These are phyloP conservation scores for Pyrenula massariospora DNA, from an alignment of 495 filamentous ascomycete genomes.

Conservation along the genomic window DNA sequence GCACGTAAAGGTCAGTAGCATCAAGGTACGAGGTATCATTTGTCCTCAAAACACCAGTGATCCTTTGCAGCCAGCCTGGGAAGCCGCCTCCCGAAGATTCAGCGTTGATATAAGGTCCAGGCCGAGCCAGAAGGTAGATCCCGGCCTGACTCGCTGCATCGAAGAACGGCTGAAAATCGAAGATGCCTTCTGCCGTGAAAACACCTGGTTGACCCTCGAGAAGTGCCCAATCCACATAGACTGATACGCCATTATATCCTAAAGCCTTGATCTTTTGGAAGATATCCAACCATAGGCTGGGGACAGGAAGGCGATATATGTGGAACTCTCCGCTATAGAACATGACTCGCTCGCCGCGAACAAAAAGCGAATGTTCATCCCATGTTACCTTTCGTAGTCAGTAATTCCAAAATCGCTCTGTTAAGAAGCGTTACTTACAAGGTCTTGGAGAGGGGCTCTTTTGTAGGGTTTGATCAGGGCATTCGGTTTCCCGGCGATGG, in stretches of 20 bases:
- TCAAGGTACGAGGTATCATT: slow-evolving; percentile 46
- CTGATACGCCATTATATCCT: slow-evolving; percentile 65
- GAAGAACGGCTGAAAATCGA: slow-evolving; percentile 60
- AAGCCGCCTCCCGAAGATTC: slow-evolving; percentile 52
- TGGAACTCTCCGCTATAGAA: slow-evolving; percentile 67
- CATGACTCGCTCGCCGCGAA: slow-evolving; percentile 59
- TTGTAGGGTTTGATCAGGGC: slow-evolving; percentile 19
- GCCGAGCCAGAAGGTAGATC: slow-evolving; percentile 63
- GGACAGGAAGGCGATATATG: slow-evolving; percentile 60
- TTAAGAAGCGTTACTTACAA: slow-evolving; percentile 10
- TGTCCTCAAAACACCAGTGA: slow-evolving; percentile 50
- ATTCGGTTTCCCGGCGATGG: slow-evolving; percentile 11
- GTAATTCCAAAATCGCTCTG: background rate
- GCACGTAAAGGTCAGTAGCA: slow-evolving; percentile 47
- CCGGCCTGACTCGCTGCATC: slow-evolving; percentile 55
- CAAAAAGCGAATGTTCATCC: slow-evolving; percentile 63
- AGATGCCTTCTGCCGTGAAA: slow-evolving; percentile 58
- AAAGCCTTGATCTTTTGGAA: slow-evolving; percentile 72
- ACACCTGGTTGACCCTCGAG: slow-evolving; percentile 60
- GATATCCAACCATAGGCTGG: slow-evolving; percentile 59
- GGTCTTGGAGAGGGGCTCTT: slow-evolving; percentile 20
- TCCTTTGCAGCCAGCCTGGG: slow-evolving; percentile 54
- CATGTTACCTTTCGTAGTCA: slow-evolving; percentile 44
- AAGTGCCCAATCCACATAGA: slow-evolving; percentile 73
- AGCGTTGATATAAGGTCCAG: slow-evolving; percentile 61